Conservation (phyloP, 2,329 filamentous ascomycete genomes). For the Arthrobotrys sphaeroides region DNA sequence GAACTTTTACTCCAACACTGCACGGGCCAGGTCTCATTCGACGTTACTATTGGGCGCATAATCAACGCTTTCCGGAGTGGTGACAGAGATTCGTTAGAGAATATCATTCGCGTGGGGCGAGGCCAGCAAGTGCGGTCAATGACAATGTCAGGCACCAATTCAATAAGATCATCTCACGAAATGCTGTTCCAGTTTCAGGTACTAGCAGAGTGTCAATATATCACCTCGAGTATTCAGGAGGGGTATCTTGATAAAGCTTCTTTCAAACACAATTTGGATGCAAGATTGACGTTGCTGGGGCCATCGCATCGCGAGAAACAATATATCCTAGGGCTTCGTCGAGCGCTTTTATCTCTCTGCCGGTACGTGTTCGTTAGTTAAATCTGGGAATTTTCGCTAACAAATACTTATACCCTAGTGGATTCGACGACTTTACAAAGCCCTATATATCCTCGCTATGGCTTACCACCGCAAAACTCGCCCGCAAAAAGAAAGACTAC, state of each 20-base stretch:
- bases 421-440: conserved; percentile 68
- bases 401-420: neutral
- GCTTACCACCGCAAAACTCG: conserved; percentile 84
- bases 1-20: conserved; percentile 64
- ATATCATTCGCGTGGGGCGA: conserved; percentile 72
- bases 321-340: conserved; percentile 83
- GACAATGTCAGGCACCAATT: conserved; percentile 79
- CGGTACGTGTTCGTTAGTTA: conserved; percentile 64
- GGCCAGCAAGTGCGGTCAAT: conserved; percentile 77
- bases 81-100: conserved; percentile 66
- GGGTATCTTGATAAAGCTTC: conserved; percentile 37
- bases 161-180: conserved; percentile 84
- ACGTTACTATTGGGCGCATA: conserved; percentile 78
- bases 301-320: conserved; percentile 93
- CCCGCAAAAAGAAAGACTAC: conserved; percentile 82
- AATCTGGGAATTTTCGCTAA: neutral
- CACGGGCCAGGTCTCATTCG: conserved; percentile 74
- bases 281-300: conserved; percentile 86
- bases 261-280: conserved; percentile 67
- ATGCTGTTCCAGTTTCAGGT: conserved; percentile 86
- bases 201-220: conserved; percentile 80
- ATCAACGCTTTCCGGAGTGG: conserved; percentile 70
- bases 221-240: conserved; percentile 12
- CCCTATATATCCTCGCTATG: conserved; percentile 83
- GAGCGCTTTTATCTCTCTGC: conserved; percentile 85